Conservation (phyloP, 257 asterid species). For the Ajuga chamaepitys region DNA sequence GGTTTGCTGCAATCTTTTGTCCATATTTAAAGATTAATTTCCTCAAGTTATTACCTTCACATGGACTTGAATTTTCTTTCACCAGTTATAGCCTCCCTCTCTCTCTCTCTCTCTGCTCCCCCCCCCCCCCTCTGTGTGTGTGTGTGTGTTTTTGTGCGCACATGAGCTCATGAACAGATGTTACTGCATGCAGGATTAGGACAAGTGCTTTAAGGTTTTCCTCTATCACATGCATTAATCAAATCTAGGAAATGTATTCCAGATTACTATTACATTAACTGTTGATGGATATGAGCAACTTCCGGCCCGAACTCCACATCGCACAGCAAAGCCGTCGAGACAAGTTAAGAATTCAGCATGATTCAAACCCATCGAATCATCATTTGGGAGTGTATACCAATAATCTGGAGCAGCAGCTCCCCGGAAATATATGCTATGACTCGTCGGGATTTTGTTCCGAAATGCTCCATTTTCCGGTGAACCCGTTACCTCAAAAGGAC, state of each 20-base stretch:
- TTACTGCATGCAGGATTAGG: conserved; percentile 16
- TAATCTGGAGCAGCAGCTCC: conserved; percentile 14
- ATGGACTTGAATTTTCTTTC: not conserved
- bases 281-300: conserved; percentile 41
- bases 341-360: conserved; percentile 39
- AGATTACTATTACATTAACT: not conserved
- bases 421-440: conserved; percentile 26
- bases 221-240: too few relatives aligned
- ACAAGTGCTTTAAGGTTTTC: not conserved
- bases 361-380: not conserved
- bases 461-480: conserved; percentile 20
- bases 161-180: not conserved
- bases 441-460: conserved; percentile 28
- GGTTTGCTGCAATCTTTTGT: conserved; percentile 10
- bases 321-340: conserved; percentile 79
- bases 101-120: not conserved
- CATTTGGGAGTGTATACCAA: conserved; percentile 15
- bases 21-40: conserved; percentile 10
- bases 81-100: not conserved
- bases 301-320: conserved; percentile 48
- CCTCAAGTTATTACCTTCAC: not conserved
- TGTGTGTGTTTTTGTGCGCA: not conserved
- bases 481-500: too few relatives aligned
- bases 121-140: too few relatives aligned
- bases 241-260: not conserved